Conservation (phyloP, 495 filamentous ascomycete genomes). For the Tuber indicum region DNA sequence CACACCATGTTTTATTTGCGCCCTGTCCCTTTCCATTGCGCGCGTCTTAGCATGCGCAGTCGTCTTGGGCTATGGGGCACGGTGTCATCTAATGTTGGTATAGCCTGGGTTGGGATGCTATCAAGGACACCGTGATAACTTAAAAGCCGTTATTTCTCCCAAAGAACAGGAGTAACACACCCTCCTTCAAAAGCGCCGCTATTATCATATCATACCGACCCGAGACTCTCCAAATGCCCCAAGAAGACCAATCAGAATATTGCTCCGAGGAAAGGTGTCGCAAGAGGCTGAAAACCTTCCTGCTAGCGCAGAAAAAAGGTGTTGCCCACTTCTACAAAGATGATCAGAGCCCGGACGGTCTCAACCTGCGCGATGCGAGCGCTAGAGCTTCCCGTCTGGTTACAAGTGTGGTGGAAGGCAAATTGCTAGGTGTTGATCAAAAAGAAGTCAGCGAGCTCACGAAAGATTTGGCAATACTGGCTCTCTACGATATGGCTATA, state of each 20-base stretch:
- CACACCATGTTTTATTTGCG: not conserved
- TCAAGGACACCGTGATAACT: not conserved
- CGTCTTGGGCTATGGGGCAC: not conserved
- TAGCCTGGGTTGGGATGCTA: not conserved
- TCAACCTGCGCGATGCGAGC: not conserved
- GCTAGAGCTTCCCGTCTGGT: not conserved
- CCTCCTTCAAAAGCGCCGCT: not conserved
- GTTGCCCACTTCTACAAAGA: not conserved
- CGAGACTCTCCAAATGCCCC: not conserved
- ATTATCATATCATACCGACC: not conserved
- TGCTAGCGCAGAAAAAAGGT: not conserved
- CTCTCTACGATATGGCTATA: conserved; percentile 30
- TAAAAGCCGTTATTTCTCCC: not conserved
- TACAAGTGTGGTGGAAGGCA: not conserved
- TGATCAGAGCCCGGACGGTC: not conserved
- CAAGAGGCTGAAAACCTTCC: not conserved
- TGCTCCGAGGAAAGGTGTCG: not conserved
- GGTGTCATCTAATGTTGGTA: not conserved
- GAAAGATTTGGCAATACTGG: conserved; percentile 15
- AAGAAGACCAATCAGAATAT: not conserved
- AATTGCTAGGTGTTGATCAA: not conserved
- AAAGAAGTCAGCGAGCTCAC: conserved; percentile 10
- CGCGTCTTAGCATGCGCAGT: not conserved
- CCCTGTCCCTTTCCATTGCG: not conserved
- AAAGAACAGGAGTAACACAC: not conserved